A percentile compares a stretch with the other conserved stretches of the same genome.
These are phyloP conservation scores for Polyporus tsugae DNA, from an alignment of 1,284 basidiomycete genomes.

Conservation along the genomic window DNA sequence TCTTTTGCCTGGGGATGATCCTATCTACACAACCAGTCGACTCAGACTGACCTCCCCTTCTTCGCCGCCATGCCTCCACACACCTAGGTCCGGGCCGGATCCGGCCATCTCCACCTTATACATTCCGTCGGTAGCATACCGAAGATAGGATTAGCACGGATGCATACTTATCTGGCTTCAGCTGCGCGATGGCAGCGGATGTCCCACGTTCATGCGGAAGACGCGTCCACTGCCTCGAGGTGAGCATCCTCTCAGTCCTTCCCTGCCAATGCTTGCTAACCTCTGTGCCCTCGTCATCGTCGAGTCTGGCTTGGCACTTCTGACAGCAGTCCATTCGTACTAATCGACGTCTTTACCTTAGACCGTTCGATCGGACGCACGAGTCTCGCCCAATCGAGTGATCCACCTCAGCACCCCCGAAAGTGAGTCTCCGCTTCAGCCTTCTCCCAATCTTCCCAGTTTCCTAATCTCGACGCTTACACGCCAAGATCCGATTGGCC, in stretches of 20 bases:
- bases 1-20: not conserved
- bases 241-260: not conserved
- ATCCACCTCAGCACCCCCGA: not conserved
- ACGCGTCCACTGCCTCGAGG: not conserved
- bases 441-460: not conserved
- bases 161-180: not conserved
- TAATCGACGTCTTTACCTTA: not conserved
- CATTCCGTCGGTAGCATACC: not conserved
- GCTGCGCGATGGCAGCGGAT: slow-evolving; percentile 6
- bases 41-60: not conserved
- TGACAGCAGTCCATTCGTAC: not conserved
- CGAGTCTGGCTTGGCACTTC: not conserved
- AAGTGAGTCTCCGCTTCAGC: not conserved
- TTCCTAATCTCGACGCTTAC: not conserved
- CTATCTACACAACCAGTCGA: not conserved
- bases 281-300: not conserved
- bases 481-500: not conserved
- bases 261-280: not conserved
- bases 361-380: not conserved
- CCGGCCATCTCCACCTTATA: not conserved
- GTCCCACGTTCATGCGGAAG: not conserved
- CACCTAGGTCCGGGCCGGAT: not conserved
- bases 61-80: not conserved
- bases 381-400: not conserved
- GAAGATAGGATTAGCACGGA: not conserved